Evolutionary conservation across 176 grass and related monocot genomes (phyloP).

Genomic region (Calamus simplicifolius): DNA sequence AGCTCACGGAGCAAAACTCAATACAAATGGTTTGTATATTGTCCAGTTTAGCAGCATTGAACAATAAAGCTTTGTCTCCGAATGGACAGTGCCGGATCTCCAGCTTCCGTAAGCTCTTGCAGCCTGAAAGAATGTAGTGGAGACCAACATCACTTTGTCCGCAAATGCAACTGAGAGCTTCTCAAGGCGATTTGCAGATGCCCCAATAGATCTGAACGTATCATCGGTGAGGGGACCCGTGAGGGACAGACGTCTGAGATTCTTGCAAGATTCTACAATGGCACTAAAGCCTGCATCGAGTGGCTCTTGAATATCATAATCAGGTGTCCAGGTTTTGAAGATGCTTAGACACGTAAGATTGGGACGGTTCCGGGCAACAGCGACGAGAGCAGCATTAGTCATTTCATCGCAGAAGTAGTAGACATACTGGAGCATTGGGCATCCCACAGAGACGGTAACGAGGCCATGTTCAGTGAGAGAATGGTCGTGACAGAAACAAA

Average conservation of each 20-base stretch:
- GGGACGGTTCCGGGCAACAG: slow-evolving; percentile 49
- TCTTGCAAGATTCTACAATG: slow-evolving; percentile 59
- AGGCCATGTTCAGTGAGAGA: slow-evolving; percentile 65
- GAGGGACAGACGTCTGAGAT: slow-evolving; percentile 48
- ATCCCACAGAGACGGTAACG: slow-evolving; percentile 47
- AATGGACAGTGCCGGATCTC: slow-evolving; percentile 80
- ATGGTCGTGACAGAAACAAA: slow-evolving; percentile 27
- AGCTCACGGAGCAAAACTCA: slow-evolving; percentile 50
- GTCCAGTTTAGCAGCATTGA: slow-evolving; percentile 60
- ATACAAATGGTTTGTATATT: slow-evolving; percentile 96
- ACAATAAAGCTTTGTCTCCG: slow-evolving; percentile 49
- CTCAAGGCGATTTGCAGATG: slow-evolving; percentile 51
- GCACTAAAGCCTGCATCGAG: slow-evolving; percentile 65
- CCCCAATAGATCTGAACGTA: slow-evolving; percentile 60
- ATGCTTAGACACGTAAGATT: slow-evolving; percentile 53
- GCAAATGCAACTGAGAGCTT: slow-evolving; percentile 70
- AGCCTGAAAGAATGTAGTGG: slow-evolving; percentile 60
- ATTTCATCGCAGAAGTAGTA: slow-evolving; percentile 58
- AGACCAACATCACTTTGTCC: slow-evolving; percentile 51
- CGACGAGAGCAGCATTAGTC: slow-evolving; percentile 55
- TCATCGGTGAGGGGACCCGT: slow-evolving; percentile 55
- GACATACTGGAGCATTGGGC: slow-evolving; percentile 55
- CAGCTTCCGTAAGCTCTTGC: slow-evolving; percentile 71
- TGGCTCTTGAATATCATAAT: slow-evolving; percentile 34
- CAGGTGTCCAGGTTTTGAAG: slow-evolving; percentile 43